Percentiles rank a stretch among this genome's conserved stretches.
These are phyloP conservation scores for Kwoniella newhampshirensis DNA, from an alignment of 768 basidiomycete species.

Conservation along the genomic window DNA sequence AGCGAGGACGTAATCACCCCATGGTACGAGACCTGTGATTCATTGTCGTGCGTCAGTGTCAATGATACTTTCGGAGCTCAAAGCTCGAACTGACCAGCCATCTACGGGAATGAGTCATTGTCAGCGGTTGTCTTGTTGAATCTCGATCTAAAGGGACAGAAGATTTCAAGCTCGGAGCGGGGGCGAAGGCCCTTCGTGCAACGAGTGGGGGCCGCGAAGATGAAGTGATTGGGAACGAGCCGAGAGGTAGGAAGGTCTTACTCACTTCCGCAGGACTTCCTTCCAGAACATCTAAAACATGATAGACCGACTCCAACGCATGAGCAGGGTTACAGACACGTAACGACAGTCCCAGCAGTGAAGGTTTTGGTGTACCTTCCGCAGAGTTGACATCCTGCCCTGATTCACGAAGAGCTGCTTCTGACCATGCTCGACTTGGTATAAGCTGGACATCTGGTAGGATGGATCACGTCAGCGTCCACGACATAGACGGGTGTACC, in stretches of 20 bases:
- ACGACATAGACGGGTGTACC: too few relatives aligned
- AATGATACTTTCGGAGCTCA: slow-evolving; percentile 1
- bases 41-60: not conserved
- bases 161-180: too few relatives aligned
- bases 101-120: slow-evolving; percentile 11
- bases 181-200: too few relatives aligned
- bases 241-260: not conserved
- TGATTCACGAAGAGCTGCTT: slow-evolving; percentile 53
- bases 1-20: slow-evolving; percentile 74
- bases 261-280: slow-evolving; percentile 88
- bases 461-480: too few relatives aligned
- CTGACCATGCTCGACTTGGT: slow-evolving; percentile 79
- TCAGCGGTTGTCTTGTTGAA: too few relatives aligned
- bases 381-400: slow-evolving; percentile 54
- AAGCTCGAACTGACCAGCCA: slow-evolving; percentile 14
- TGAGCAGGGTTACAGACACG: slow-evolving; percentile 86
- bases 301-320: slow-evolving; percentile 93
- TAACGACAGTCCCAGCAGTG: slow-evolving; percentile 89
- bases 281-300: slow-evolving; percentile 93
- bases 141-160: too few relatives aligned
- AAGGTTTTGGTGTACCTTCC: slow-evolving; percentile 63
- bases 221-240: not conserved
- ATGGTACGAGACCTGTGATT: slow-evolving; percentile 78
- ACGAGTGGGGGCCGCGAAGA: too few relatives aligned
- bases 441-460: slow-evolving; percentile 72